Evolutionary conservation across 495 filamentous ascomycete genomes (phyloP), one percentile per base, ranked within the genome.

Genomic region (Daldinia loculata): DNA sequence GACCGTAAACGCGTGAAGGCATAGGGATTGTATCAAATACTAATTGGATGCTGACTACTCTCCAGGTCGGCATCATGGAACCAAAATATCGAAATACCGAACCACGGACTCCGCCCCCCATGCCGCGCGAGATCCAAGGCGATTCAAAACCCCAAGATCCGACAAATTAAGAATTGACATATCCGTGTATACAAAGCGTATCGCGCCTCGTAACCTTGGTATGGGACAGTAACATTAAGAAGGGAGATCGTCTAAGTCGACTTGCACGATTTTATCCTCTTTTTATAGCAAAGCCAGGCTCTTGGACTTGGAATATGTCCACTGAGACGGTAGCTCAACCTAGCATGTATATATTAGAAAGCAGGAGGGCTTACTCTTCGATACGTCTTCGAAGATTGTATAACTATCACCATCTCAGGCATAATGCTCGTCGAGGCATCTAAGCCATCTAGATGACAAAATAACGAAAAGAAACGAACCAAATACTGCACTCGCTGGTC

Each of bases 11-110:
- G 3, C 34, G 12, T 14, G 12, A 17, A 61, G 19, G 1, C 8
- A 12, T 39, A 5, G 14, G 7, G 4, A 11, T 12, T 8, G 3
- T 26, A 2, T 8, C 36, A n/a, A 7, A n/a, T 30, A 17, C 1
- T 34, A 36, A 51, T 66, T 14, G 56, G n/a, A 30, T 30, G 34
- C 56, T 26, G 14, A 66, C 24, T 29, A 12, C 12, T n/a, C 14
- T 63, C 19, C 11, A 78, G 76, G 29, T 78, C 45, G 74, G 76
- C 11, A 69, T 78, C 3, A 56, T 73, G 52, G 66, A 76, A 53
- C 74, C 76, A n/a, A 76, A 78, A 24, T 75, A 69, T 41, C 75
- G 74, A 66, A 72, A 74, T 34, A 76, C 59, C 38, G 56, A 72
- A 55, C 70, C 75, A n/a, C 70, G 73, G 17, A 72, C 69, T 24